Percentiles rank a stretch among this genome's conserved stretches.
Conservation (phyloP, 805 yeast genomes). For the Brettanomyces sp. region DNA sequence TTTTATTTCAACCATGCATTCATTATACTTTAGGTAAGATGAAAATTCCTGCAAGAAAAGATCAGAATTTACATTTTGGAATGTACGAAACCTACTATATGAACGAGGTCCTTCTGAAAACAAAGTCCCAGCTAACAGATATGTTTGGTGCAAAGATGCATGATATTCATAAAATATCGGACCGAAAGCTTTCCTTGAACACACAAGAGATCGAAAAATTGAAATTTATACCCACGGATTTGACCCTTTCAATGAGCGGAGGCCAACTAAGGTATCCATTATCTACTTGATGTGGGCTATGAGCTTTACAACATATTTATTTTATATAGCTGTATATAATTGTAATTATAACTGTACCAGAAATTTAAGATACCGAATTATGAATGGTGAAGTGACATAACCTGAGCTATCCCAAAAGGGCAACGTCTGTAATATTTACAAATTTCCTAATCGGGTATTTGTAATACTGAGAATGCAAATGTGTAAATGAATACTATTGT, state of each 20-base stretch:
- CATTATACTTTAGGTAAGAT: conserved; percentile 4
- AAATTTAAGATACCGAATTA: too few relatives aligned
- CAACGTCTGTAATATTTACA: conserved; percentile 8
- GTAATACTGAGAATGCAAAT: too few relatives aligned
- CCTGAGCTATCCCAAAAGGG: too few relatives aligned
- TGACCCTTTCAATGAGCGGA: conserved; percentile 9
- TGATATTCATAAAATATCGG: conserved; percentile 10
- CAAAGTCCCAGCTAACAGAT: conserved; percentile 11
- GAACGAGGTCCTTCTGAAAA: conserved; percentile 16
- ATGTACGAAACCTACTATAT: conserved; percentile 19
- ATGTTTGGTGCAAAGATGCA: conserved; percentile 7
- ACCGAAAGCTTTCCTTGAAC: conserved; percentile 6
- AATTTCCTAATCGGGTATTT: conserved; percentile 14
- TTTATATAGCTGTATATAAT: too few relatives aligned
- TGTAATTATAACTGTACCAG: too few relatives aligned
- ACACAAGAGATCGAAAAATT: conserved; percentile 8
- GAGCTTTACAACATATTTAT: too few relatives aligned
- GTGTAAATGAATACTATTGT: not conserved
- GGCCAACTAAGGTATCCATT: conserved; percentile 7
- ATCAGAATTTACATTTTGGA: conserved; percentile 10
- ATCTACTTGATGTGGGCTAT: too few relatives aligned
- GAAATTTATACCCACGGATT: conserved; percentile 6
- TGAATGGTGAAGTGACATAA: too few relatives aligned
- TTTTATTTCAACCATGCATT: conserved; percentile 1
- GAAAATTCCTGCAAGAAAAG: not conserved